Evolutionary conservation across 352 stramenopile species (phyloP).

Genomic region (Phytophthora pini): DNA sequence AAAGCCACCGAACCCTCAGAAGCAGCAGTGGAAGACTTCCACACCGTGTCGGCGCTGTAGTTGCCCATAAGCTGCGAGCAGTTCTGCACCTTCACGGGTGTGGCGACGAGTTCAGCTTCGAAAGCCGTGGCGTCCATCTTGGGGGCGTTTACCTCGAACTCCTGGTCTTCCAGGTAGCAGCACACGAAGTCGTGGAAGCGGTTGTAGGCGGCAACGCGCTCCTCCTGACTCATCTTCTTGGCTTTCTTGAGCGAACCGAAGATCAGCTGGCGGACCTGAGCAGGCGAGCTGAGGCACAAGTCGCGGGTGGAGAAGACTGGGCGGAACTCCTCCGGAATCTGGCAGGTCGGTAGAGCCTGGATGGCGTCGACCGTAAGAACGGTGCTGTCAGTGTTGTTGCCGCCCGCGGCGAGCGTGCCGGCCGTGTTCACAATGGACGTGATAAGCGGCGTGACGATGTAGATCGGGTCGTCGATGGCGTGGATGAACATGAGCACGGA

Average conservation of each 20-base stretch:
- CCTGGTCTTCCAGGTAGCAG: conserved; percentile 26
- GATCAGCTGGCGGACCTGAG: conserved; percentile 16
- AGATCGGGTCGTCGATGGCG: conserved; percentile 14
- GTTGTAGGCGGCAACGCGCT: conserved; percentile 22
- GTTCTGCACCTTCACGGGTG: conserved; percentile 19
- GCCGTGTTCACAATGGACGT: conserved; percentile 28
- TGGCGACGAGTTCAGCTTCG: conserved; percentile 16
- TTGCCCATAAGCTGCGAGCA: conserved; percentile 15
- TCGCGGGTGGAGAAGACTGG: conserved; percentile 22
- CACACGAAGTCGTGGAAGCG: conserved; percentile 12
- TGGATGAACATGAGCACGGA: conserved; percentile 25
- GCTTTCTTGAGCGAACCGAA: conserved; percentile 19
- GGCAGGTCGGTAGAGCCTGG: conserved; percentile 3
- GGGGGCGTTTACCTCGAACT: conserved; percentile 17
- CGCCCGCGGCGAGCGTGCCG: neutral
- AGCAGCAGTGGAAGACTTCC: conserved; percentile 3
- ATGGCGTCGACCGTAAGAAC: conserved; percentile 8
- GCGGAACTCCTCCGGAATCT: conserved; percentile 14
- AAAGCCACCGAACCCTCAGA: neutral
- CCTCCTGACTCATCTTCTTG: conserved; percentile 7
- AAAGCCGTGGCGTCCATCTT: conserved; percentile 17
- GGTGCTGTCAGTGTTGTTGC: conserved; percentile 6
- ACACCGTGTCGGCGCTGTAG: conserved; percentile 19
- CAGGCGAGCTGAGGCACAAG: conserved; percentile 17
- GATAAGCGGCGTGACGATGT: conserved; percentile 1